Conservation (phyloP, 768 basidiomycete genomes). For the Tubosaeta brunneosetosa region DNA sequence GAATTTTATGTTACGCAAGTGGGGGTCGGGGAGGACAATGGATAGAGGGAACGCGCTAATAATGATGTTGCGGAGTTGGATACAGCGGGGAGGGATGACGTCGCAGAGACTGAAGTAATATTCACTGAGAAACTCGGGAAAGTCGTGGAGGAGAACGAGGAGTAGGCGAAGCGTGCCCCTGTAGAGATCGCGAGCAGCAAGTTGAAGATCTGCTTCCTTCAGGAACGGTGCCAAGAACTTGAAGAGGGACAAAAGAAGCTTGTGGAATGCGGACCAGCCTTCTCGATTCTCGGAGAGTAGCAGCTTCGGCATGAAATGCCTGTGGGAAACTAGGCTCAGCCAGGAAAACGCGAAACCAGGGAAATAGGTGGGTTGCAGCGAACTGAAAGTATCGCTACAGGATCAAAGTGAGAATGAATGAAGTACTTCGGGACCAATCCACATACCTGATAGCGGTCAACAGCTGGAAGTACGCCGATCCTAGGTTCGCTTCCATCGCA, state of each 20-base stretch:
- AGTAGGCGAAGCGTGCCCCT: slow-evolving; percentile 86
- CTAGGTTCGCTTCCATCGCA: slow-evolving; percentile 77
- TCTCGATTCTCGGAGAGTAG: slow-evolving; percentile 84
- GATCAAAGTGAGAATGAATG: not conserved
- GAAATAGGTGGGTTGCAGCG: slow-evolving; percentile 92
- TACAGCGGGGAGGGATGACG: slow-evolving; percentile 85
- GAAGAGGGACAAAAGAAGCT: slow-evolving; percentile 87
- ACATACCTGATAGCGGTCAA: slow-evolving; percentile 84
- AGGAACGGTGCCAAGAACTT: slow-evolving; percentile 93
- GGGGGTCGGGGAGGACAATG: slow-evolving; percentile 79
- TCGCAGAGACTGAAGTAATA: slow-evolving; percentile 96
- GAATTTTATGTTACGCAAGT: slow-evolving; percentile 68
- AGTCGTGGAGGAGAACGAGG: slow-evolving; percentile 94
- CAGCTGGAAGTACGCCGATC: slow-evolving; percentile 84
- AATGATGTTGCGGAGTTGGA: slow-evolving; percentile 95
- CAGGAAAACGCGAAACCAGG: slow-evolving; percentile 98
- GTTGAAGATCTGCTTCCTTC: slow-evolving; percentile 72
- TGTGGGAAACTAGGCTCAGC: slow-evolving; percentile 94
- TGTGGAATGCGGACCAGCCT: slow-evolving; percentile 97
- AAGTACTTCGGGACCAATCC: slow-evolving; percentile 1
- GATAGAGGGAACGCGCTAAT: slow-evolving; percentile 90
- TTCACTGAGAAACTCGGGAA: slow-evolving; percentile 96
- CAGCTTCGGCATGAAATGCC: slow-evolving; percentile 96
- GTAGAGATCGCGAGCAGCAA: slow-evolving; percentile 82
- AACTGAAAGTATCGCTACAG: slow-evolving; percentile 87